Evolutionary conservation across 73 alveolate species (phyloP).

Genomic region (Uronychia setigera): DNA sequence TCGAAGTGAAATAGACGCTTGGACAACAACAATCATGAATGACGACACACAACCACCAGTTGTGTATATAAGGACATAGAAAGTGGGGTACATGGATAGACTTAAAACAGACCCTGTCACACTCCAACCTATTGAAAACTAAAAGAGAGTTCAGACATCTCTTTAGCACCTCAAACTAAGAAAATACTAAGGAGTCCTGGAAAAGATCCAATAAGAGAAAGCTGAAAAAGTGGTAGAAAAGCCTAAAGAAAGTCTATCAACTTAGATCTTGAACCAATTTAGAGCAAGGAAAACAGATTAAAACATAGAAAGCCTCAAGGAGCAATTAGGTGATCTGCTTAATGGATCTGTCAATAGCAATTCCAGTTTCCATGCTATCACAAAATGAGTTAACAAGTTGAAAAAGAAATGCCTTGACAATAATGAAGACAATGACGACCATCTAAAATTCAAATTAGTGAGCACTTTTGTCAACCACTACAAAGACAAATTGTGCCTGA

Average conservation of each 20-base stretch:
- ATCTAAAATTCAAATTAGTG: not conserved
- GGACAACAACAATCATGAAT: not conserved
- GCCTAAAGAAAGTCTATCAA: not conserved
- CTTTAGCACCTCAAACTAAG: not conserved
- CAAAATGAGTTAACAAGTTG: not conserved
- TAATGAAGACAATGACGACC: not conserved
- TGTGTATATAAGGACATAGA: not conserved
- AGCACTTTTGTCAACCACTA: not conserved
- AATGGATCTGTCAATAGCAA: not conserved
- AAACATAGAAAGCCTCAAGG: not conserved
- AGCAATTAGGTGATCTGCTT: not conserved
- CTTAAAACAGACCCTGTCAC: not conserved
- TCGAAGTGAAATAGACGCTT: not conserved
- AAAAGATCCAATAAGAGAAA: not conserved
- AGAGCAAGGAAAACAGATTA: not conserved
- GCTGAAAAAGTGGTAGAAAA: not conserved
- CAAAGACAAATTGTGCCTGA: not conserved
- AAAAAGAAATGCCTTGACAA: not conserved
- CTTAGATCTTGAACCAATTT: not conserved
- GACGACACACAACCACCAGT: constrained; percentile 2
- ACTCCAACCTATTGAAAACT: not conserved
- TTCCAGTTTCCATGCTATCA: not conserved
- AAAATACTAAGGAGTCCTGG: not conserved
- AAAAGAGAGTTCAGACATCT: not conserved
- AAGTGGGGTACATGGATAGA: not conserved